phyloP scores from a whole-genome alignment of 1,139 yeast genomes.

The Kluyveromyces marxianus region DNA sequence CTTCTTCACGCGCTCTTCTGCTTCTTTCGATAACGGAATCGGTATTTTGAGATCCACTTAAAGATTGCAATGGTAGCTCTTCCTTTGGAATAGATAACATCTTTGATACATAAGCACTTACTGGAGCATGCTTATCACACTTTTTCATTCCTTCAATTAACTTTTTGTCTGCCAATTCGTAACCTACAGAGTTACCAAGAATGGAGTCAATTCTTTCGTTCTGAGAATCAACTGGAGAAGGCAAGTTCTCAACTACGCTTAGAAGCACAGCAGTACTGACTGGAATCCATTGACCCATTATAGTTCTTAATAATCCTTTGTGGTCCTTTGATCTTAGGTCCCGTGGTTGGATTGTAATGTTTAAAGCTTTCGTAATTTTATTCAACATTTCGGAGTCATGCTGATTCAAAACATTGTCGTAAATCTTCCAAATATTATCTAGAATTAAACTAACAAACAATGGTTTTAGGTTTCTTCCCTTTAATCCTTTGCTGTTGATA shows the following conservation, averaged over 20 bases:
- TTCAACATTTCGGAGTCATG: constrained; percentile 65
- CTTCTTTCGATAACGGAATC: constrained; percentile 41
- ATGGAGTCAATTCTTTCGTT: constrained; percentile 60
- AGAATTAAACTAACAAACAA: constrained; percentile 80
- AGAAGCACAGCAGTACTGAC: constrained; percentile 78
- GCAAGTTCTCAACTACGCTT: constrained; percentile 76
- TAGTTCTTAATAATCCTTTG: constrained; percentile 51
- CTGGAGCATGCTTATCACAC: constrained; percentile 59
- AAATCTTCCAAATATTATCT: constrained; percentile 90
- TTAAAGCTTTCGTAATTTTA: constrained; percentile 65
- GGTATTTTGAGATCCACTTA: background rate
- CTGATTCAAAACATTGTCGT: constrained; percentile 59
- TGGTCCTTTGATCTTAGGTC: constrained; percentile 78
- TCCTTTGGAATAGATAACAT: constrained; percentile 76
- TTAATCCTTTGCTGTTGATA: constrained; percentile 47
- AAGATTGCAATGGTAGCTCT: constrained; percentile 51
- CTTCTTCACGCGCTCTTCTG: constrained; percentile 54
- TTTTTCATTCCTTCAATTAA: constrained; percentile 50
- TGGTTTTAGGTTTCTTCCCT: constrained; percentile 54
- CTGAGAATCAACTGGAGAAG: constrained; percentile 79
- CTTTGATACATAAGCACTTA: constrained; percentile 83
- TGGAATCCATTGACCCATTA: constrained; percentile 94
- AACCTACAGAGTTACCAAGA: constrained; percentile 49
- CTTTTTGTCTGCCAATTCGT: constrained; percentile 41
- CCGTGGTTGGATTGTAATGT: constrained; percentile 61